A percentile compares a stretch with the other conserved stretches of the same genome.
Conservation (phyloP, 768 basidiomycete genomes). For the Guyanaporus albipodus region DNA sequence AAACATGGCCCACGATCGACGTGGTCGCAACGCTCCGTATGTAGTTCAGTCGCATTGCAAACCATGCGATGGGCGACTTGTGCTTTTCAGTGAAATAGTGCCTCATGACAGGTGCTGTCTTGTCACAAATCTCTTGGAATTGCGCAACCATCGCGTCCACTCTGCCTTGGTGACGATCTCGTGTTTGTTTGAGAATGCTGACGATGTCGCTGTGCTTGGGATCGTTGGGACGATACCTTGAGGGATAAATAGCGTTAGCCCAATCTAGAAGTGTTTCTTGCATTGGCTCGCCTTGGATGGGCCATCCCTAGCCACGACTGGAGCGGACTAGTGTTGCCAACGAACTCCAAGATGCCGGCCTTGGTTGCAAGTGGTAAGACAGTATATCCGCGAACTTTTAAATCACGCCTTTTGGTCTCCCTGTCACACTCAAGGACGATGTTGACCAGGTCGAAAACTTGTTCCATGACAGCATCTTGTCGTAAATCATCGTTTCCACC, state of each 20-base stretch:
- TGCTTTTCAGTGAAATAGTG: slow-evolving; percentile 92
- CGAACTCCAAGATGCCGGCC: slow-evolving; percentile 90
- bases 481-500: slow-evolving; percentile 88
- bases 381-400: slow-evolving; percentile 80
- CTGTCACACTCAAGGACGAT: slow-evolving; percentile 67
- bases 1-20: slow-evolving; percentile 88
- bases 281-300: slow-evolving; percentile 51
- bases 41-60: slow-evolving; percentile 84
- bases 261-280: not conserved
- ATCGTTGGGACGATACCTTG: slow-evolving; percentile 68
- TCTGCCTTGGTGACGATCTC: slow-evolving; percentile 29
- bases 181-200: slow-evolving; percentile 29
- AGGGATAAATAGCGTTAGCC: not conserved
- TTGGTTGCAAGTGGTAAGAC: slow-evolving; percentile 79
- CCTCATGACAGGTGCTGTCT: slow-evolving; percentile 83
- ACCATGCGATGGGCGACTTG: slow-evolving; percentile 89
- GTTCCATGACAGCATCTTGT: slow-evolving; percentile 99
- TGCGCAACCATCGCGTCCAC: slow-evolving; percentile 29
- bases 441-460: slow-evolving; percentile 91
- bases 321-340: slow-evolving; percentile 69
- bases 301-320: slow-evolving; percentile 56
- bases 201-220: slow-evolving; percentile 33
- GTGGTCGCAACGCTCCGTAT: slow-evolving; percentile 89
- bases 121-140: slow-evolving; percentile 39
- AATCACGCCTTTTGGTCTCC: slow-evolving; percentile 66